These are phyloP conservation scores for Chrysanthemum seticuspe DNA, from an alignment of 129 eudicot species.

Conservation along the genomic window DNA sequence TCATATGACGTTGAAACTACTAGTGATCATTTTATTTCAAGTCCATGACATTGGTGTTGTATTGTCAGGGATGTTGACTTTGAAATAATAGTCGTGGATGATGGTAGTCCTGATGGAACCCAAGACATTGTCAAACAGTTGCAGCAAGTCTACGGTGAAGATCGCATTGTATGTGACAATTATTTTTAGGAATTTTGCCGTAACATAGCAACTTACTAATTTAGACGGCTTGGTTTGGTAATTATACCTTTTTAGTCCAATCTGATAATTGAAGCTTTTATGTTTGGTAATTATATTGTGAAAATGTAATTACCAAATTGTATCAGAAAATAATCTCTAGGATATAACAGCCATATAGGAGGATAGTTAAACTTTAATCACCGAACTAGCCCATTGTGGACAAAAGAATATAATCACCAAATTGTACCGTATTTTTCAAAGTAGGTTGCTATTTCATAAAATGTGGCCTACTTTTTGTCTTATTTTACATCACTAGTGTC, in stretches of 20 bases:
- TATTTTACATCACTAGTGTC: neutral
- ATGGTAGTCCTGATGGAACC: constrained; percentile 99
- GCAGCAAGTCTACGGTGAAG: constrained; percentile 84
- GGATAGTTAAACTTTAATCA: too few species aligned
- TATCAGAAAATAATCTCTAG: too few species aligned
- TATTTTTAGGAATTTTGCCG: too few species aligned
- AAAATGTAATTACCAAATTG: too few species aligned
- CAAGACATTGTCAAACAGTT: constrained; percentile 91
- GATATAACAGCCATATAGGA: too few species aligned
- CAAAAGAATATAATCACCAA: too few species aligned
- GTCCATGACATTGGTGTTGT: neutral
- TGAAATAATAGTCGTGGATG: constrained; percentile 85
- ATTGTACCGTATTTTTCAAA: too few species aligned
- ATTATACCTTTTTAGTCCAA: too few species aligned
- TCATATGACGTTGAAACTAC: neutral
- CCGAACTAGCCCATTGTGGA: too few species aligned
- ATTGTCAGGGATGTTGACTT: constrained; percentile 64
- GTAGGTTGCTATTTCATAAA: too few species aligned
- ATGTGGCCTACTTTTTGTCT: neutral
- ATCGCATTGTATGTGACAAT: constrained; percentile 64
- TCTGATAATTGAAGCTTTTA: too few species aligned
- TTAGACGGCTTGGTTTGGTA: neutral
- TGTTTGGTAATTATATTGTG: too few species aligned
- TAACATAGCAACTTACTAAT: neutral
- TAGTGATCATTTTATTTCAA: neutral